Evolutionary conservation across 2,329 filamentous ascomycete genomes (phyloP).

Genomic region (Colletotrichum sp.): DNA sequence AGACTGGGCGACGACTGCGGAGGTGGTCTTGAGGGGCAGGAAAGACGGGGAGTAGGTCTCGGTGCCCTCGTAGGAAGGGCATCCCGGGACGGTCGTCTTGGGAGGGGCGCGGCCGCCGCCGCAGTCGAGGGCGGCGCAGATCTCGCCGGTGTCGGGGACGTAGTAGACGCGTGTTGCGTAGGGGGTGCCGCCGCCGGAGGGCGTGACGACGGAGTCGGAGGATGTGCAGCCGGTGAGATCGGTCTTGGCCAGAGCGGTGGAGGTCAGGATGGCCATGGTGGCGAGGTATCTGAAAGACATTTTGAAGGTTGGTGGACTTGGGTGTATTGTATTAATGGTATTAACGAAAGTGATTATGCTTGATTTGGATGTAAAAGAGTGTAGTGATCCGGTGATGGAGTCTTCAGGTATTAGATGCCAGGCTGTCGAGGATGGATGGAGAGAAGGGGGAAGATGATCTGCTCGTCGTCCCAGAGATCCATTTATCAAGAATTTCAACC

Average conservation of each 20-base stretch:
- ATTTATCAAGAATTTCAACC: neutral
- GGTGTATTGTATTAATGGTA: neutral
- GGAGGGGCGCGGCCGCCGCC: constrained; percentile 70
- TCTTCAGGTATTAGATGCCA: neutral
- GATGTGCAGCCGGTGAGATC: constrained; percentile 52
- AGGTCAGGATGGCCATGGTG: constrained; percentile 29
- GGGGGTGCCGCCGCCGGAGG: constrained; percentile 23
- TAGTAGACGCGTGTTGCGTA: constrained; percentile 61
- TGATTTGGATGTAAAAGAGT: neutral
- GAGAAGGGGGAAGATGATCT: neutral
- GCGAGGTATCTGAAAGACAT: constrained; percentile 22
- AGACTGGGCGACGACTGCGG: neutral
- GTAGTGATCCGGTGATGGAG: neutral
- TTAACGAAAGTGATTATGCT: neutral
- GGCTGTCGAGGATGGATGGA: neutral
- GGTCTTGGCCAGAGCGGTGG: constrained; percentile 44
- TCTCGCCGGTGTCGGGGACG: constrained; percentile 66
- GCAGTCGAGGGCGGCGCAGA: constrained; percentile 70
- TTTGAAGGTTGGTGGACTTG: neutral
- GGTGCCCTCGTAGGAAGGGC: constrained; percentile 58
- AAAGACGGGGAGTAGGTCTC: constrained; percentile 57
- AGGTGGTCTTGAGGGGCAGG: constrained; percentile 38
- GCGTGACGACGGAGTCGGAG: constrained; percentile 28
- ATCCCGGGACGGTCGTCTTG: constrained; percentile 68
- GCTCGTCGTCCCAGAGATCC: neutral